phyloP scores from a whole-genome alignment of 768 basidiomycete genomes.

The Cyclocybe aegerita region DNA sequence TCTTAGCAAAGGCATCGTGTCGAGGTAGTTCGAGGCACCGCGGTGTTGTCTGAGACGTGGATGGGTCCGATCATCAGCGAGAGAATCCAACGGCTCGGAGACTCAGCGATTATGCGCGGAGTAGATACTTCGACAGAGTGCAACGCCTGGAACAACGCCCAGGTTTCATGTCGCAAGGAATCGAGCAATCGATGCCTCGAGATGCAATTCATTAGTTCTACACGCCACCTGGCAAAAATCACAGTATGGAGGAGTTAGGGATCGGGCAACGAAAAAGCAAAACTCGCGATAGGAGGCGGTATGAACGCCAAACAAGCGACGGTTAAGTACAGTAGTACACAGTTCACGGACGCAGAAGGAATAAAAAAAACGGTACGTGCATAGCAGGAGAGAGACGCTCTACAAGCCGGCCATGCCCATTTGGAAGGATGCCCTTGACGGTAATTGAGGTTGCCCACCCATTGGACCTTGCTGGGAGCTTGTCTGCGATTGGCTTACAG shows the following conservation, averaged over 20 bases:
- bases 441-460: constrained; percentile 36
- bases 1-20: constrained; percentile 7
- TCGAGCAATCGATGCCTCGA: constrained; percentile 4
- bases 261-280: neutral
- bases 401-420: constrained; percentile 53
- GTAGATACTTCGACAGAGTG: constrained; percentile 5
- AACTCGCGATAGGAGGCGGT: constrained; percentile 5
- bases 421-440: constrained; percentile 45
- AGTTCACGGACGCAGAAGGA: constrained; percentile 18
- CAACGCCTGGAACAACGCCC: constrained; percentile 5
- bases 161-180: constrained; percentile 17
- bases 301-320: constrained; percentile 19
- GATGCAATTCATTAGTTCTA: neutral
- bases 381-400: constrained; percentile 19
- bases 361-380: constrained; percentile 11
- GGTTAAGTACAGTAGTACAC: constrained; percentile 28
- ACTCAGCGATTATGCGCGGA: constrained; percentile 19
- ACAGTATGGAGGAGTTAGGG: neutral
- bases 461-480: constrained; percentile 34
- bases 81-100: constrained; percentile 18
- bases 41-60: constrained; percentile 12
- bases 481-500: constrained; percentile 22
- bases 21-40: neutral
- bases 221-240: constrained; percentile 2
- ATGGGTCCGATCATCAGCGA: constrained; percentile 24